Conservation (phyloP, 2,329 filamentous ascomycete genomes). For the Aspergillus fijiensis region DNA sequence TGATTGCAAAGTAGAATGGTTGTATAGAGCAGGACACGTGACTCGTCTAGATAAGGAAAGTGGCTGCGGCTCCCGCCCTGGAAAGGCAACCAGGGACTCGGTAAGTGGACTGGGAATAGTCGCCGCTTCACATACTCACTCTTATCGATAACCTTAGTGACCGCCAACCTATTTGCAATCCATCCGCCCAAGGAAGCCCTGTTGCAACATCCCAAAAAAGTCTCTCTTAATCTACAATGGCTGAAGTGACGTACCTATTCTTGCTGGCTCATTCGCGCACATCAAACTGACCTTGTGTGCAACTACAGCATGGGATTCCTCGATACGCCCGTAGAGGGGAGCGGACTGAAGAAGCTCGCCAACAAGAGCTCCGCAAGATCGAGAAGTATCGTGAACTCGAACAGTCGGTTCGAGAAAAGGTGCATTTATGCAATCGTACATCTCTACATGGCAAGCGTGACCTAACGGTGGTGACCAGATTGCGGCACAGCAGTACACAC, state of each 20-base stretch:
- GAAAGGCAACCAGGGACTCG: slow-evolving; percentile 3
- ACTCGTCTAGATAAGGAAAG: slow-evolving; percentile 11
- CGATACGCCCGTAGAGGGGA: slow-evolving; percentile 60
- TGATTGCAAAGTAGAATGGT: background rate
- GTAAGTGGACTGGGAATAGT: background rate
- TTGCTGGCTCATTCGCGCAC: slow-evolving; percentile 1
- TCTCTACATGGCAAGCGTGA: background rate
- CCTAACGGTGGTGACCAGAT: slow-evolving; percentile 32
- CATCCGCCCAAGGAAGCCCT: background rate
- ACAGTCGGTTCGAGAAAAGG: slow-evolving; percentile 64
- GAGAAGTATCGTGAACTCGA: slow-evolving; percentile 72
- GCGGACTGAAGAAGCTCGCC: slow-evolving; percentile 67
- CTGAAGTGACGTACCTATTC: slow-evolving; percentile 27
- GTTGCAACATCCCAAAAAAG: background rate
- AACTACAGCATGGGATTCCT: slow-evolving; percentile 74
- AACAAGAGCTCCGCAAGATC: slow-evolving; percentile 74
- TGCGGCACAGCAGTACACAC: slow-evolving; percentile 39
- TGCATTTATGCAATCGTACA: slow-evolving; percentile 32
- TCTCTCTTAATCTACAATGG: slow-evolving; percentile 23
- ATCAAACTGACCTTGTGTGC: slow-evolving; percentile 23
- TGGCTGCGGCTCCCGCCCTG: slow-evolving; percentile 5
- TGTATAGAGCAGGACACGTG: slow-evolving; percentile 8
- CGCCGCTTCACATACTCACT: background rate
- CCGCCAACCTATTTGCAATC: background rate
- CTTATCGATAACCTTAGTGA: background rate